These are phyloP conservation scores for Ganoderma meredithae DNA, from an alignment of 1,284 basidiomycete species.

Conservation along the genomic window DNA sequence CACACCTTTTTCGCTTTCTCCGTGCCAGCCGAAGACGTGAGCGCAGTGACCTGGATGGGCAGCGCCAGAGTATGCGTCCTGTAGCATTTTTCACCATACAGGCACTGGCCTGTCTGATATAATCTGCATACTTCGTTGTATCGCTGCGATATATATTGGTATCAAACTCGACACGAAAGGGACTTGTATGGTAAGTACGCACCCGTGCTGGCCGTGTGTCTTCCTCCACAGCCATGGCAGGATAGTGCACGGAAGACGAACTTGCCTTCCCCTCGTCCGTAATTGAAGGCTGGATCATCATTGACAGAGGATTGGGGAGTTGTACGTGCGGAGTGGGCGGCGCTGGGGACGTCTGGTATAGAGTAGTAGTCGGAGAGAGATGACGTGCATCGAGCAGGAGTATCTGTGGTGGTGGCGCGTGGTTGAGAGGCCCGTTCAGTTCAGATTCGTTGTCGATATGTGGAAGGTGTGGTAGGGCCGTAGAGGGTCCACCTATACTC, in stretches of 20 bases:
- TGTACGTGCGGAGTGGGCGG: neutral
- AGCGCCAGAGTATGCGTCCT: constrained; percentile 19
- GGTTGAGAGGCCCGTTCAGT: neutral
- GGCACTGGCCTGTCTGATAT: constrained; percentile 17
- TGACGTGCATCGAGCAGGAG: neutral
- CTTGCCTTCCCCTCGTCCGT: neutral
- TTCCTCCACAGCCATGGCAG: neutral
- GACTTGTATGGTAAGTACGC: neutral
- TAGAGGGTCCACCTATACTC: too few species aligned
- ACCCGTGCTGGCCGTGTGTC: constrained; percentile 1
- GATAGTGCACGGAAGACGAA: neutral
- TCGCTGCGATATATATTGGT: neutral
- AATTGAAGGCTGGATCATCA: neutral
- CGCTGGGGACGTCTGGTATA: neutral
- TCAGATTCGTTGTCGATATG: neutral
- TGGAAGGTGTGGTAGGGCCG: neutral
- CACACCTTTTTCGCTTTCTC: constrained; percentile 2
- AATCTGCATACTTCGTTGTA: constrained; percentile 12
- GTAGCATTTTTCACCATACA: constrained; percentile 12
- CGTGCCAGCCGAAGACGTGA: neutral
- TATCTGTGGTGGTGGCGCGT: neutral
- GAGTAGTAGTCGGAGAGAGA: neutral
- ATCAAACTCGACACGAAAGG: neutral
- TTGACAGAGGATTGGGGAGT: neutral
- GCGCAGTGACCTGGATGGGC: neutral